Evolutionary conservation across 2,329 filamentous ascomycete genomes (phyloP).

Genomic region (Kalaharituber pfeilii): DNA sequence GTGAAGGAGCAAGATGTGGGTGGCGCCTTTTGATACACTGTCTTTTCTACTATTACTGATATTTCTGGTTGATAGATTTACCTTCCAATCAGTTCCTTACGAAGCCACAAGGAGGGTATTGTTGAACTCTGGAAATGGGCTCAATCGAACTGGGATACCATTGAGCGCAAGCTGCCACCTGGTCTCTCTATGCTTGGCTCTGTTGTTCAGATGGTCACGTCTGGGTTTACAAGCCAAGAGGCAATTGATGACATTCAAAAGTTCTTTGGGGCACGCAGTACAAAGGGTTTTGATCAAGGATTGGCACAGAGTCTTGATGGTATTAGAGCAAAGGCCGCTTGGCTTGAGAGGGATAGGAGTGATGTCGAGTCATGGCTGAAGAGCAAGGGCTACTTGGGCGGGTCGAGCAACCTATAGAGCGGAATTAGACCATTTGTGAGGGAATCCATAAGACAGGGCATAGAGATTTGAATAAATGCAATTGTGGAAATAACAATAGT

Average conservation of each 20-base stretch:
- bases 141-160: constrained; percentile 70
- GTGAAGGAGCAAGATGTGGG: constrained; percentile 69
- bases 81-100: constrained; percentile 63
- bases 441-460: too few relatives aligned
- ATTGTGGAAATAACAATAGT: too few relatives aligned
- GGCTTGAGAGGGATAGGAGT: constrained; percentile 56
- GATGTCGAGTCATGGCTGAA: constrained; percentile 62
- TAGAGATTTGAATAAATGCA: too few relatives aligned
- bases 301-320: constrained; percentile 79
- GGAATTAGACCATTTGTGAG: too few relatives aligned
- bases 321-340: constrained; percentile 67
- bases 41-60: not conserved
- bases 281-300: constrained; percentile 71
- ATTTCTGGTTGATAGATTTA: constrained; percentile 40
- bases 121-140: constrained; percentile 68
- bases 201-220: constrained; percentile 67
- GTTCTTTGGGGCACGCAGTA: constrained; percentile 71
- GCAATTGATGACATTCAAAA: constrained; percentile 58
- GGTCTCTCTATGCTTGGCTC: constrained; percentile 68
- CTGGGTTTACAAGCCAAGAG: constrained; percentile 58
- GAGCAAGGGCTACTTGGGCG: constrained; percentile 44
- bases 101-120: constrained; percentile 60
- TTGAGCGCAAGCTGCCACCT: constrained; percentile 69
- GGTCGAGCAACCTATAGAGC: not conserved
- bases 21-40: not conserved